Evolutionary conservation across 139 green algal genomes (phyloP).

Genomic region (Yamagishiella unicocca): DNA sequence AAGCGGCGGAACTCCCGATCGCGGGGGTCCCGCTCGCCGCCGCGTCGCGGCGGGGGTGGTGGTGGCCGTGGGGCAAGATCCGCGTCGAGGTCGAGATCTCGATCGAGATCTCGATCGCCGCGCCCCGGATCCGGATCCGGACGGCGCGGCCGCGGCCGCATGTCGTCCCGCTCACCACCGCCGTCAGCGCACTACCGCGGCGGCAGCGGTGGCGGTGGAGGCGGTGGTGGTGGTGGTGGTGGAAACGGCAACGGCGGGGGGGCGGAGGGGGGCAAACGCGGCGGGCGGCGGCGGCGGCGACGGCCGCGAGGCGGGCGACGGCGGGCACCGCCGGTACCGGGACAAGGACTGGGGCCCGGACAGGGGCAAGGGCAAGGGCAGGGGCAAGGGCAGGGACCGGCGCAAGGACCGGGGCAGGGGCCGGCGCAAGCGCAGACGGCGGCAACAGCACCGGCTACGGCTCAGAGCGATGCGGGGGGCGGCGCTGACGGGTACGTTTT

Average conservation of each 20-base stretch:
- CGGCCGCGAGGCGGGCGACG: not conserved
- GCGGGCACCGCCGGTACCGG: not conserved
- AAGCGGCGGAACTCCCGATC: not conserved
- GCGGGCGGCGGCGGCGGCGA: not conserved
- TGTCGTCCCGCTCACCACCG: not conserved
- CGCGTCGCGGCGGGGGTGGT: not conserved
- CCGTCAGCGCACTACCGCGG: not conserved
- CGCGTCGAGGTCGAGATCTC: not conserved
- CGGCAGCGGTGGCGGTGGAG: conserved; percentile 2
- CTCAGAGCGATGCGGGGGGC: no score
- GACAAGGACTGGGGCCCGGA: not conserved
- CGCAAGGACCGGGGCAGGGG: not conserved
- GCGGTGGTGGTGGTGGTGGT: not conserved
- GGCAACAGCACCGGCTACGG: no score
- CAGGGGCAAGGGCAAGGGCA: no score
- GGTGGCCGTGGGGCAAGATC: not conserved
- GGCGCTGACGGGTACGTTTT: no score
- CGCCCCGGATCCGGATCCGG: not conserved
- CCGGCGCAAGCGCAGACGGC: no score
- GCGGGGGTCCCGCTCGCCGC: conserved; percentile 6
- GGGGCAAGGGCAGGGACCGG: not conserved
- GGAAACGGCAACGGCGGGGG: not conserved
- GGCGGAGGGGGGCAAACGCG: not conserved
- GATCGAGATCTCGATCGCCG: conserved; percentile 3
- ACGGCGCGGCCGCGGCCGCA: not conserved